Conservation (phyloP, 768 basidiomycete genomes). For the Arthromyces matolae region DNA sequence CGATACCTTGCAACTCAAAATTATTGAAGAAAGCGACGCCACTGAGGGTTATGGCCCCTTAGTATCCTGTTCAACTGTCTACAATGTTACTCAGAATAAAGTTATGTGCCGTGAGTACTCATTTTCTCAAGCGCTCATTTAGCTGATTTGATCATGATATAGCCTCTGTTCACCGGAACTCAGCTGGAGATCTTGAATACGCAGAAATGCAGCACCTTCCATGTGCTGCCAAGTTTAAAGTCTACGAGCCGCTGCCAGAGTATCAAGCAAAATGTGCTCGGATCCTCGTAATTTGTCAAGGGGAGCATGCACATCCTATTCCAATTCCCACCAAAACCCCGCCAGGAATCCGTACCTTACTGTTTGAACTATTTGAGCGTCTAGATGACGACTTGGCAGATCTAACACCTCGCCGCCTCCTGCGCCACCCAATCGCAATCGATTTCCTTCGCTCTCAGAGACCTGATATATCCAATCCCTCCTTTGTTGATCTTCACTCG, state of each 20-base stretch:
- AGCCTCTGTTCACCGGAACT: neutral
- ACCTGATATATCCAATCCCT: no score
- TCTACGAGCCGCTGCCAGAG: slow-evolving; percentile 14
- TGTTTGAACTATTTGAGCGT: slow-evolving; percentile 2
- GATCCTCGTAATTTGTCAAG: slow-evolving; percentile 9
- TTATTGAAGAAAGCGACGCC: slow-evolving; percentile 17
- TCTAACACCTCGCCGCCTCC: slow-evolving; percentile 20
- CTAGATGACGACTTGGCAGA: slow-evolving; percentile 14
- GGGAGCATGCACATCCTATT: slow-evolving; percentile 19
- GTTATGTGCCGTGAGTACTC: no score
- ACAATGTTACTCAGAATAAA: no score
- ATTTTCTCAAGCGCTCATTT: no score
- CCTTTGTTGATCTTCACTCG: no score
- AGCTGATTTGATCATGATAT: neutral
- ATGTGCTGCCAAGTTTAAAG: no score
- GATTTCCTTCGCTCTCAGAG: no score
- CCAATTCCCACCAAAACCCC: slow-evolving; percentile 22
- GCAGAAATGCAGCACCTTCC: slow-evolving; percentile 5
- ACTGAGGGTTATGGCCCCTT: slow-evolving; percentile 14
- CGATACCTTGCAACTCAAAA: slow-evolving; percentile 15
- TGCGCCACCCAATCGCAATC: slow-evolving; percentile 21
- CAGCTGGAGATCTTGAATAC: slow-evolving; percentile 5
- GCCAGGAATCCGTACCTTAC: slow-evolving; percentile 2
- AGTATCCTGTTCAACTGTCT: slow-evolving; percentile 3
- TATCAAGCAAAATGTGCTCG: slow-evolving; percentile 13